phyloP scores from a whole-genome alignment of 2,329 filamentous ascomycete species.

The Pezicula neosporulosa region DNA sequence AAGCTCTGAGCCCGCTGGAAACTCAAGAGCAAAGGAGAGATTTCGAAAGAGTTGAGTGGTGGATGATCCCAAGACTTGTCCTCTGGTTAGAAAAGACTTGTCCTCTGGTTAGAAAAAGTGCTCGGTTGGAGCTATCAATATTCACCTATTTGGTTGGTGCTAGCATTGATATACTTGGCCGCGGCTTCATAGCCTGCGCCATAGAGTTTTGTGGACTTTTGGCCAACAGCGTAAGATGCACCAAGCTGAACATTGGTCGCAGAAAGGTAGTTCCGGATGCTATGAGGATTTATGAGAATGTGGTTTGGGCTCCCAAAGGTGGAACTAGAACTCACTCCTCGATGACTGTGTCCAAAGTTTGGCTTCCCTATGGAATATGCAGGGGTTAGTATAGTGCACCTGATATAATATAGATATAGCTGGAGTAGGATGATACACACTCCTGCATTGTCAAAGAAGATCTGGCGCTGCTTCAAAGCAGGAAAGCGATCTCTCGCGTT shows the following conservation, averaged over 20 bases:
- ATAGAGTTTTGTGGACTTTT: slow-evolving; percentile 57
- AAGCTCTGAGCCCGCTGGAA: slow-evolving; percentile 59
- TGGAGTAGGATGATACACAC: no score
- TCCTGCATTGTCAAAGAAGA: slow-evolving; percentile 77
- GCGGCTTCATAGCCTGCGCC: slow-evolving; percentile 58
- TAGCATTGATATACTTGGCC: slow-evolving; percentile 68
- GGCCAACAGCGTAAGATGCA: slow-evolving; percentile 61
- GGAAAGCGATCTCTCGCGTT: slow-evolving; percentile 62
- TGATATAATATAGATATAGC: no score
- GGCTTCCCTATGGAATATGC: slow-evolving; percentile 47
- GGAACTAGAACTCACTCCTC: slow-evolving; percentile 48
- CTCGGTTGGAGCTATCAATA: neutral
- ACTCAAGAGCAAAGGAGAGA: slow-evolving; percentile 52
- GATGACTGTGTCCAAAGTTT: slow-evolving; percentile 63
- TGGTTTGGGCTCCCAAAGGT: neutral
- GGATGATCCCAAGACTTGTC: slow-evolving; percentile 63
- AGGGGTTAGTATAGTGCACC: no score
- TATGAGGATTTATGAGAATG: slow-evolving; percentile 24
- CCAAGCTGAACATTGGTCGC: slow-evolving; percentile 74
- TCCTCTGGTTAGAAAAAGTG: slow-evolving; percentile 4
- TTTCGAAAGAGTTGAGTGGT: slow-evolving; percentile 77
- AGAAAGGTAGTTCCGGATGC: slow-evolving; percentile 63
- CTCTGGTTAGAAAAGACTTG: slow-evolving; percentile 4
- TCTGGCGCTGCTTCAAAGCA: slow-evolving; percentile 60
- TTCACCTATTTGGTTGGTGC: slow-evolving; percentile 59